Conservation (phyloP, 257 asterid genomes). For the Sherardia arvensis region DNA sequence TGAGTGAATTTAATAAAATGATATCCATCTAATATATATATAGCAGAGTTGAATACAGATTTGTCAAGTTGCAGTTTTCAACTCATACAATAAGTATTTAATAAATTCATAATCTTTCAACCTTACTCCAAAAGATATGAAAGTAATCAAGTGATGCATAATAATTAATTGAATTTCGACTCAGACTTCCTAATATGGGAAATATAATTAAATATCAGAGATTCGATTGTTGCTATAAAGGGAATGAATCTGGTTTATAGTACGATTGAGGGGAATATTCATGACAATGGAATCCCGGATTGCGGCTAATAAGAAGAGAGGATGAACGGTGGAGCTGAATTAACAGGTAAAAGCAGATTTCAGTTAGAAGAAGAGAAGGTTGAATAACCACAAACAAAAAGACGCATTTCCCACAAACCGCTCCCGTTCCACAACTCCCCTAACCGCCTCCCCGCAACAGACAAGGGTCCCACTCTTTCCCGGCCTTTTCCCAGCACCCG, state of each 20-base stretch:
- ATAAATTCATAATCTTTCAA: too few species aligned
- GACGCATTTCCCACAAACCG: slow-evolving; percentile 5
- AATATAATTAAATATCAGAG: too few species aligned
- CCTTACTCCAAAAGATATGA: too few species aligned
- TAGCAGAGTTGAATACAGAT: too few species aligned
- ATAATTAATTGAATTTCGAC: too few species aligned
- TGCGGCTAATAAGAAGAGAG: background rate
- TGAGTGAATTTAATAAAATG: too few species aligned
- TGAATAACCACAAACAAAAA: background rate
- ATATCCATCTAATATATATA: too few species aligned
- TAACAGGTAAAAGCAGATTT: background rate
- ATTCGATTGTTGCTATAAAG: too few species aligned
- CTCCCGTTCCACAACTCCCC: slow-evolving; percentile 16
- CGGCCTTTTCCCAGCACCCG: background rate
- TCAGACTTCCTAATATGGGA: too few species aligned
- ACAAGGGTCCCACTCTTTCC: slow-evolving; percentile 5
- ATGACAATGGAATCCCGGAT: background rate
- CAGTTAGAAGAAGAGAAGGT: background rate
- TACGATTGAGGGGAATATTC: background rate
- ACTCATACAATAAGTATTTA: too few species aligned
- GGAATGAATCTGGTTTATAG: background rate
- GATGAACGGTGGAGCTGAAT: background rate
- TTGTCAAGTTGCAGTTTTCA: too few species aligned
- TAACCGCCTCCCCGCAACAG: background rate
- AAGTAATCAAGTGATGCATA: too few species aligned